phyloP scores from a whole-genome alignment of 495 filamentous ascomycete species.

The Penicillium coprophilum region DNA sequence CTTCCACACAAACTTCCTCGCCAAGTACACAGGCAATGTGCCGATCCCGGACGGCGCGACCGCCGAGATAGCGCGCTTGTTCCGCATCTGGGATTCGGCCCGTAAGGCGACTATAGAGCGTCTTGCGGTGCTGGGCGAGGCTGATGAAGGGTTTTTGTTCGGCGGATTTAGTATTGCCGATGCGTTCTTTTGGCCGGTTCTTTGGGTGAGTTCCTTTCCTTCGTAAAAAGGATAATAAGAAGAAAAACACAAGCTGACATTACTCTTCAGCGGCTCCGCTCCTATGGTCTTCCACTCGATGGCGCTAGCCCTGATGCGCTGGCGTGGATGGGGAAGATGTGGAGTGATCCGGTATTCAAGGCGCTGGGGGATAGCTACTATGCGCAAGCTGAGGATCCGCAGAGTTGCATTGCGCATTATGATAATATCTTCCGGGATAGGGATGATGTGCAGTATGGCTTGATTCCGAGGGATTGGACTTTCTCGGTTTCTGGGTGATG shows the following conservation, averaged over 20 bases:
- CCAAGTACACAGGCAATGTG: slow-evolving; percentile 33
- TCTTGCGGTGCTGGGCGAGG: slow-evolving; percentile 23
- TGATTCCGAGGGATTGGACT: slow-evolving; percentile 41
- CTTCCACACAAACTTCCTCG: slow-evolving; percentile 48
- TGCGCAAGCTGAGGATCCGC: slow-evolving; percentile 39
- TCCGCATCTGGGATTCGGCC: slow-evolving; percentile 25
- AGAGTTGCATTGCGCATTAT: slow-evolving; percentile 37
- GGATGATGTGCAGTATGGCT: slow-evolving; percentile 34
- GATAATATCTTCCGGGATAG: slow-evolving; percentile 41
- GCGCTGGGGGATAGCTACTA: slow-evolving; percentile 35
- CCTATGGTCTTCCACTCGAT: slow-evolving; percentile 43
- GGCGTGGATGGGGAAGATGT: slow-evolving; percentile 49
- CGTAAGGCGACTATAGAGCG: slow-evolving; percentile 24
- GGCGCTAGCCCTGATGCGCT: slow-evolving; percentile 38
- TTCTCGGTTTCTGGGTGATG: slow-evolving; percentile 24
- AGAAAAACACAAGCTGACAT: background rate
- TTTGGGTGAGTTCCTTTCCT: slow-evolving; percentile 36
- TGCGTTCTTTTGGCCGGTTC: slow-evolving; percentile 36
- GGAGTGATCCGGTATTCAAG: slow-evolving; percentile 43
- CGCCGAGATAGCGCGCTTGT: slow-evolving; percentile 28
- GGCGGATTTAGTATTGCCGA: slow-evolving; percentile 40
- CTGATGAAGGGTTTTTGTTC: slow-evolving; percentile 31
- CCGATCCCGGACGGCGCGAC: slow-evolving; percentile 27
- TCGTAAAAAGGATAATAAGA: background rate
- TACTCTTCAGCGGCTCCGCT: slow-evolving; percentile 41